These are phyloP conservation scores for Candida insectalens DNA, from an alignment of 805 yeast genomes.

Conservation along the genomic window DNA sequence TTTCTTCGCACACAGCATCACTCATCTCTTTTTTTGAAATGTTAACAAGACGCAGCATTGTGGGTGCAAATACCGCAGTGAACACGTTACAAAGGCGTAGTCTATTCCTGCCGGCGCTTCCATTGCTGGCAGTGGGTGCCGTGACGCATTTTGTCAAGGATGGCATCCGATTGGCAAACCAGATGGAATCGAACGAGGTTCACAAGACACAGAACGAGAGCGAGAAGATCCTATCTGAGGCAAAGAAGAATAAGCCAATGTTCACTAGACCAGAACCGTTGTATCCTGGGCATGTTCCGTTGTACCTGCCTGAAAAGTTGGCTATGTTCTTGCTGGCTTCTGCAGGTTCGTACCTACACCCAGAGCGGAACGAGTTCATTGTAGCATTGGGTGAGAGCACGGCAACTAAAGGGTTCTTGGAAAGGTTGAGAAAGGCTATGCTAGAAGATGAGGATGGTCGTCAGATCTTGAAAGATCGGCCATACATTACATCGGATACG, in stretches of 20 bases:
- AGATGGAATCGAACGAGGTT: conserved; percentile 44
- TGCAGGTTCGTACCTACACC: conserved; percentile 66
- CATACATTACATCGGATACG: conserved; percentile 69
- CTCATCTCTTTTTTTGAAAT: too few species aligned
- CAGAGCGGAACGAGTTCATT: conserved; percentile 65
- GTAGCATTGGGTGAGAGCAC: conserved; percentile 88
- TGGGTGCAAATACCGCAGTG: too few species aligned
- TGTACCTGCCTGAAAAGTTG: conserved; percentile 50
- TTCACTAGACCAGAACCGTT: conserved; percentile 33
- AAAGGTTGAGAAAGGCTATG: conserved; percentile 60
- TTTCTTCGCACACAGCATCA: too few species aligned
- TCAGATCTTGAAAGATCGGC: conserved; percentile 65
- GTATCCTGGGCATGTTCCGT: conserved; percentile 75
- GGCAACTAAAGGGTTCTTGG: conserved; percentile 61
- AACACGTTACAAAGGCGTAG: not conserved
- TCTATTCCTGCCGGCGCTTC: not conserved
- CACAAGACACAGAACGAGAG: conserved; percentile 24
- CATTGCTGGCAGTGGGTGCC: conserved; percentile 4
- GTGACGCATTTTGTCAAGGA: conserved; percentile 4
- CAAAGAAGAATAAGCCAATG: conserved; percentile 12
- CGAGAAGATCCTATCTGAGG: conserved; percentile 19
- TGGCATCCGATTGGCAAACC: conserved; percentile 42
- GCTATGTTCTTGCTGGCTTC: conserved; percentile 66
- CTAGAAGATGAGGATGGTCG: conserved; percentile 69
- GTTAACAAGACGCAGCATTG: too few species aligned